Conservation (phyloP, 2,329 filamentous ascomycete species). For the Plenodomus lindquistii region DNA sequence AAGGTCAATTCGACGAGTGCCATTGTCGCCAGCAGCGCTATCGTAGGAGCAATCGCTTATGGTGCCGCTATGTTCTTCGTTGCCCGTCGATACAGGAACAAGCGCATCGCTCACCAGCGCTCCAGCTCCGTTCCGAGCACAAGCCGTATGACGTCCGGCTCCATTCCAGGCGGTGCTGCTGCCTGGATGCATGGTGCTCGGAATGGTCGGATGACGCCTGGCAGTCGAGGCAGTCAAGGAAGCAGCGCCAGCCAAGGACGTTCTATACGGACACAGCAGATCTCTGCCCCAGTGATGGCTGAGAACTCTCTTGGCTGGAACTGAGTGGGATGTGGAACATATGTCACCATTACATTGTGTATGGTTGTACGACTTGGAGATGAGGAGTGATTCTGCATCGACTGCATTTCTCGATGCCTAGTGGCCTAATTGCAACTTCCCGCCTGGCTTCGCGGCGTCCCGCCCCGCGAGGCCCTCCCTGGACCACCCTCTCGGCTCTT, state of each 20-base stretch:
- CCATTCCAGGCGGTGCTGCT: constrained; percentile 49
- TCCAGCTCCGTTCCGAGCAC: constrained; percentile 77
- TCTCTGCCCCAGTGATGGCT: constrained; percentile 86
- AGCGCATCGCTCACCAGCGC: constrained; percentile 75
- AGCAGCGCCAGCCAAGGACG: constrained; percentile 65
- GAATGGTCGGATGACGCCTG: constrained; percentile 44
- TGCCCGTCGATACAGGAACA: constrained; percentile 86
- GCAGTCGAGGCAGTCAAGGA: constrained; percentile 45
- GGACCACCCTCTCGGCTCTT: constrained; percentile 11
- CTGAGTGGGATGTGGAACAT: constrained; percentile 51
- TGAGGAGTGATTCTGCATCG: constrained; percentile 9
- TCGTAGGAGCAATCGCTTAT: constrained; percentile 81
- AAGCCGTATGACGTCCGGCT: constrained; percentile 52
- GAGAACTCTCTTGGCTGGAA: constrained; percentile 98
- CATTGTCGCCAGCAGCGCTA: constrained; percentile 75
- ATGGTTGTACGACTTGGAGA: constrained; percentile 36
- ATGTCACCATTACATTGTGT: constrained; percentile 11
- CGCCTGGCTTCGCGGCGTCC: constrained; percentile 8
- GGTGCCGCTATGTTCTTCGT: constrained; percentile 94
- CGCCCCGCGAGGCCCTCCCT: constrained; percentile 9
- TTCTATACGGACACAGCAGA: constrained; percentile 69
- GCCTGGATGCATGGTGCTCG: constrained; percentile 54
- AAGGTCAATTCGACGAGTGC: constrained; percentile 66
- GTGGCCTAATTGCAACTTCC: constrained; percentile 21
- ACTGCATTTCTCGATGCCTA: background rate